phyloP scores from a whole-genome alignment of 495 filamentous ascomycete species.

The Viridothelium virens region DNA sequence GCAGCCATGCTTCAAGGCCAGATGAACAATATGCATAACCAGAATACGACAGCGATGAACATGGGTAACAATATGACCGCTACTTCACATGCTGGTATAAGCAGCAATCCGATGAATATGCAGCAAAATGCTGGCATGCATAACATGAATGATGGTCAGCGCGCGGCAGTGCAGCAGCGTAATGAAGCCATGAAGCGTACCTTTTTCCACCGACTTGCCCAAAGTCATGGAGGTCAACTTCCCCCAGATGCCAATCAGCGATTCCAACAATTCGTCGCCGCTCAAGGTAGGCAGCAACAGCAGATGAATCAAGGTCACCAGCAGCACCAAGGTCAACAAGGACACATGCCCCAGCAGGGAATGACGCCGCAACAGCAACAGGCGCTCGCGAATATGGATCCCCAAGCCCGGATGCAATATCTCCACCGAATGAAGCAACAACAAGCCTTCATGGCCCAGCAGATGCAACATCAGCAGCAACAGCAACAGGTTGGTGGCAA shows the following conservation, averaged over 20 bases:
- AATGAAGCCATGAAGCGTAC: not conserved
- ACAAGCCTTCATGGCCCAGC: slow-evolving; percentile 11
- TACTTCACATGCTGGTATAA: not conserved
- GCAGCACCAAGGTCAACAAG: slow-evolving; percentile 9
- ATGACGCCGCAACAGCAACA: slow-evolving; percentile 16
- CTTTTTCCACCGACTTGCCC: not conserved
- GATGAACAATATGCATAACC: slow-evolving; percentile 4
- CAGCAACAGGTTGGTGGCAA: slow-evolving; percentile 10
- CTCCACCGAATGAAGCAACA: slow-evolving; percentile 8
- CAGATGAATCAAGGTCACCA: slow-evolving; percentile 14
- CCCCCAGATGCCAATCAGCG: not conserved
- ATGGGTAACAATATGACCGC: slow-evolving; percentile 9
- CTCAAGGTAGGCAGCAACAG: slow-evolving; percentile 14
- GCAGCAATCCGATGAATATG: slow-evolving; percentile 1
- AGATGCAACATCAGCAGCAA: slow-evolving; percentile 21
- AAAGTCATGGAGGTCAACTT: slow-evolving; percentile 11
- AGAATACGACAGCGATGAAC: slow-evolving; percentile 8
- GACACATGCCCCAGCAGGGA: slow-evolving; percentile 12
- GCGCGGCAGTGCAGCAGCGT: slow-evolving; percentile 13
- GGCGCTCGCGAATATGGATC: slow-evolving; percentile 5
- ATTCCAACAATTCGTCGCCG: not conserved
- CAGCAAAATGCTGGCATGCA: not conserved
- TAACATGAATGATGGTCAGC: not conserved
- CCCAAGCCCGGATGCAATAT: slow-evolving; percentile 1
- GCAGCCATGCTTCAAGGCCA: not conserved